Conservation (phyloP, 2,329 filamentous ascomycete species). For the Pseudogymnoascus sp. region DNA sequence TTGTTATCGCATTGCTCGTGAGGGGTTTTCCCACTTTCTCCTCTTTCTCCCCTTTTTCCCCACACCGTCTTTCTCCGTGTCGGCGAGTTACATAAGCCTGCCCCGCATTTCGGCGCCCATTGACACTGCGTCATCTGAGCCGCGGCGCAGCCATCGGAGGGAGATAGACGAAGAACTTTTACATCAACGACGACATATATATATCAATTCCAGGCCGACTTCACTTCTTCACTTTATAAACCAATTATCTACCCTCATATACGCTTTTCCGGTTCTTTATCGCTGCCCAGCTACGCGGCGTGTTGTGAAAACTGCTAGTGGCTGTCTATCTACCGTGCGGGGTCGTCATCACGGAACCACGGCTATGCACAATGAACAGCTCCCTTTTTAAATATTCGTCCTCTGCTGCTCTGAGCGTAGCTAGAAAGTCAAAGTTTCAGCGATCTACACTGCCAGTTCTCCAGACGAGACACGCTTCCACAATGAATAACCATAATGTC, state of each 20-base stretch:
- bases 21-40: not conserved
- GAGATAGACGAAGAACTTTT: not conserved
- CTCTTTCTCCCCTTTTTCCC: not conserved
- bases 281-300: not conserved
- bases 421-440: constrained; percentile 8
- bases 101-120: not conserved
- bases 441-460: constrained; percentile 10
- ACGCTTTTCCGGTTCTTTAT: not conserved
- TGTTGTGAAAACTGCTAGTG: not conserved
- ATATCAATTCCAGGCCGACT: not conserved
- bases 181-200: constrained; percentile 4
- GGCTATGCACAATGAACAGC: not conserved
- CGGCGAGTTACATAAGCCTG: not conserved
- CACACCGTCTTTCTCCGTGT: not conserved
- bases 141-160: not conserved
- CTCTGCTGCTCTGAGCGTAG: not conserved
- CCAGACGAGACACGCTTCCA: constrained; percentile 9
- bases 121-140: constrained; percentile 1
- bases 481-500: constrained; percentile 11
- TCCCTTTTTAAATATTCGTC: not conserved
- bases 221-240: not conserved
- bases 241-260: not conserved
- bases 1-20: not conserved
- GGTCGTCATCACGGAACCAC: not conserved
- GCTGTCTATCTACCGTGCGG: not conserved